Evolutionary conservation across 1,284 basidiomycete genomes (phyloP).

Genomic region (Naganishia sp.): DNA sequence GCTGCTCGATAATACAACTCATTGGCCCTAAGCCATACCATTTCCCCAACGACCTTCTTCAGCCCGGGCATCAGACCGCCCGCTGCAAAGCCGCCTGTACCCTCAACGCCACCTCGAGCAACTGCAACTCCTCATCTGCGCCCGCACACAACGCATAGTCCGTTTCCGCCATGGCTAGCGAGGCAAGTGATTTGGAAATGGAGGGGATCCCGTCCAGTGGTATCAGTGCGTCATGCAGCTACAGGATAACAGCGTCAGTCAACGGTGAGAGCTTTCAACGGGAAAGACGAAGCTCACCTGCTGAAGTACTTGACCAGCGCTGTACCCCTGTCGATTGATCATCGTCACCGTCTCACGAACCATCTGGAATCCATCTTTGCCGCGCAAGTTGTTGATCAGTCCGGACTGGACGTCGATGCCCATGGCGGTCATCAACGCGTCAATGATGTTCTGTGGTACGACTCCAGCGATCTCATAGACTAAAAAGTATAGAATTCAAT

Average conservation of each 20-base stretch:
- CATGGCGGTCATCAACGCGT: slow-evolving; percentile 68
- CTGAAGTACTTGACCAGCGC: slow-evolving; percentile 81
- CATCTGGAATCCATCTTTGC: slow-evolving; percentile 63
- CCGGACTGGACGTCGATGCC: slow-evolving; percentile 66
- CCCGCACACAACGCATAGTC: slow-evolving; percentile 97
- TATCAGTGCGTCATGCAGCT: slow-evolving; percentile 91
- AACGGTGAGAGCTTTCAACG: background rate
- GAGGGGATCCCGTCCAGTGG: slow-evolving; percentile 76
- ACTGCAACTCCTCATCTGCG: slow-evolving; percentile 96
- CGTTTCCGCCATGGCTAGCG: slow-evolving; percentile 85
- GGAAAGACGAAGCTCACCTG: slow-evolving; percentile 64
- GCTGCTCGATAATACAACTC: too few relatives aligned
- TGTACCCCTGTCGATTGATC: slow-evolving; percentile 85
- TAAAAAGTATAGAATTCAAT: slow-evolving; percentile 28
- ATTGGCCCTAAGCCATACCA: too few relatives aligned
- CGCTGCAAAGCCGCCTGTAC: slow-evolving; percentile 64
- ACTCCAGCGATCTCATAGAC: slow-evolving; percentile 98
- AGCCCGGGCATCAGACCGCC: background rate
- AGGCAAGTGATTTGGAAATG: slow-evolving; percentile 77
- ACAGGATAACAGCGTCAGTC: slow-evolving; percentile 2
- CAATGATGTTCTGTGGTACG: slow-evolving; percentile 75
- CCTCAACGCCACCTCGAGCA: slow-evolving; percentile 79
- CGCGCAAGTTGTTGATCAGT: slow-evolving; percentile 60
- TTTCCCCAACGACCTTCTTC: too few relatives aligned
- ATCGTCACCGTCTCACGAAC: slow-evolving; percentile 73